Conservation (phyloP, 2,329 filamentous ascomycete species). For the Verruconis gallopava region DNA sequence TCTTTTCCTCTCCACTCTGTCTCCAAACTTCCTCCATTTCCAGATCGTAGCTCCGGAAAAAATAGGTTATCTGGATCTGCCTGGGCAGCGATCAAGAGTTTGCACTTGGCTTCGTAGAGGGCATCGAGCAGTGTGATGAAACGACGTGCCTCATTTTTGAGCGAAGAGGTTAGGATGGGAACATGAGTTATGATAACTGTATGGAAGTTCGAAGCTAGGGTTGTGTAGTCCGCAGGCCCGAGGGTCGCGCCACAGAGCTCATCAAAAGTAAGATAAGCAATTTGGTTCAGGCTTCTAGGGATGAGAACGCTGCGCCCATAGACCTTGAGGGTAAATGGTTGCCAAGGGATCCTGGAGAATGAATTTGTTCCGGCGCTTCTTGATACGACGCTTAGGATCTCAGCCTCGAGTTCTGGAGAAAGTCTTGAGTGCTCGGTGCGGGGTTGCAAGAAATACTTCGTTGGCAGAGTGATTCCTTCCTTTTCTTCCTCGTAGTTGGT, state of each 20-base stretch:
- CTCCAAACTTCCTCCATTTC: not conserved
- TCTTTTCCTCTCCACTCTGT: conserved; percentile 19
- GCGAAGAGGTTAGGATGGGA: conserved; percentile 50
- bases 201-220: conserved; percentile 66
- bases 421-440: too few species aligned
- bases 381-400: too few species aligned
- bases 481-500: not conserved
- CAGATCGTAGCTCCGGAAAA: conserved; percentile 46
- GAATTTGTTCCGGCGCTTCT: not conserved
- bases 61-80: conserved; percentile 61
- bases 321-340: conserved; percentile 32
- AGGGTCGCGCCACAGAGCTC: conserved; percentile 53
- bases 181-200: conserved; percentile 62
- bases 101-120: conserved; percentile 69
- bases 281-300: conserved; percentile 43
- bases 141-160: conserved; percentile 69
- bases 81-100: conserved; percentile 55
- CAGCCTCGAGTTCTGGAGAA: not conserved
- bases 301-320: conserved; percentile 54
- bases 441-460: not conserved
- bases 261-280: conserved; percentile 53
- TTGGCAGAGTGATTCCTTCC: too few species aligned
- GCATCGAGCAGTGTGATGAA: conserved; percentile 74
- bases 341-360: conserved; percentile 29
- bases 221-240: conserved; percentile 73